Evolutionary conservation across 2,329 filamentous ascomycete genomes (phyloP), one percentile per base, ranked within the genome.

Genomic region (Curvularia sp.): DNA sequence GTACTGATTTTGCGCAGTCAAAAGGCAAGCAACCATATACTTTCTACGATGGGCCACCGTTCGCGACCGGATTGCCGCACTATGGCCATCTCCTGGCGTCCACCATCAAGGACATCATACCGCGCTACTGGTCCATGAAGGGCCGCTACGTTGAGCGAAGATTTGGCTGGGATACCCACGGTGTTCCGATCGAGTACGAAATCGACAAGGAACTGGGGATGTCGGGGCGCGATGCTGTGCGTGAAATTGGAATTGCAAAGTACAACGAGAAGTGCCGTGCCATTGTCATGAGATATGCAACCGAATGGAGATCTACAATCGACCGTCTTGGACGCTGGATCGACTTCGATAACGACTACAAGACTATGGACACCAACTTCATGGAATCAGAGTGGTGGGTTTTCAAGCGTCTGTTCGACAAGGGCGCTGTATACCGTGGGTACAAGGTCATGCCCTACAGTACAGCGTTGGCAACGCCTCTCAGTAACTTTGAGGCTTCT

Each of bases 341-440:
- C 70, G 94, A 97, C 79, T 97, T 98, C 69, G 94, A 98, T 78
- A 95, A 96, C 70, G 92, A 97, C 77, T 97, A 96, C 83, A 97
- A 97, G 87, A 97, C 92, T 34, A 97, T 97, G 92, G 90, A 98
- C 76, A 84, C 89, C n/a, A 88, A 83, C 19, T 98, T 96, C 80
- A 98, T 97, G 94, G 94, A 97, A 81, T 90, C 90, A 0, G 87
- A 91, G 65, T 98, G 94, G 94, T 97, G 94, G 93, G 90, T 95
- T 18, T 97, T 97, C 83, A 96, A 95, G 81, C 87, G 94, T 75
- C 84, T 97, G 23, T 96, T 92, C 76, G 91, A 96, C 69, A 96
- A 97, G 80, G 91, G 88, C 55, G 83, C 90, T 61, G 92, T 97
- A 54, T 98, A 97, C 77, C 90, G 92, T 67, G 93, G 92, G 42